These are phyloP conservation scores for Pseudisothecium myosuroides DNA, from an alignment of 225 moss, liverwort and hornwort genomes.

Conservation along the genomic window DNA sequence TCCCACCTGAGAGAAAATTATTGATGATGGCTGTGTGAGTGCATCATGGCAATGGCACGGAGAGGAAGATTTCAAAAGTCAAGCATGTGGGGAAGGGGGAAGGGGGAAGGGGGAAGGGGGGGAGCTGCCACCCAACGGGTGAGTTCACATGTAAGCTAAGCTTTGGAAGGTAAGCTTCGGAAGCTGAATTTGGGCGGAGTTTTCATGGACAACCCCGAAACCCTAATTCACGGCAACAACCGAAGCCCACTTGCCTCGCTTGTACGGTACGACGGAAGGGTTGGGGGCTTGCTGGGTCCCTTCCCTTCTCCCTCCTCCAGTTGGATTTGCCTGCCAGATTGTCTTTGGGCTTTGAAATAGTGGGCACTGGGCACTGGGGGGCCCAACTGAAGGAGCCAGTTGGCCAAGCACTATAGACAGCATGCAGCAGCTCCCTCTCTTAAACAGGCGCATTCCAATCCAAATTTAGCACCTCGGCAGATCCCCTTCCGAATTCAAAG, in stretches of 20 bases:
- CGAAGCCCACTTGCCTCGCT: not conserved
- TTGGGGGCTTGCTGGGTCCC: not conserved
- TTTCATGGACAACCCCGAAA: not conserved
- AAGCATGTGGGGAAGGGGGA: not conserved
- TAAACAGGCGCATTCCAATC: not conserved
- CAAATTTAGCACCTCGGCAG: conserved; percentile 8
- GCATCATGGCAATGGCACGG: not conserved
- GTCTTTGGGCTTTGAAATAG: not conserved
- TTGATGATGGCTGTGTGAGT: not conserved
- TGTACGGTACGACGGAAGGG: not conserved
- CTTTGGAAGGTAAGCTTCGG: not conserved
- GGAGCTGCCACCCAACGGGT: not conserved
- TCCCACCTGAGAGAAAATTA: not conserved
- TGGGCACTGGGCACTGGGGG: no score
- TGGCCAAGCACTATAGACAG: conserved; percentile 5
- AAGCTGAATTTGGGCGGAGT: not conserved
- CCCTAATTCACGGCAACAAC: not conserved
- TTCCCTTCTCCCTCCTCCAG: not conserved
- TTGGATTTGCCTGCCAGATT: not conserved
- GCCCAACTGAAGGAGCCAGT: no score
- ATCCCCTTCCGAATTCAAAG: not conserved
- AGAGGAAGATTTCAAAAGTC: not conserved
- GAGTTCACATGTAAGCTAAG: not conserved
- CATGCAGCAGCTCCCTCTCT: not conserved
- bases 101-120: no score